Base-by-base conservation (phyloP, 352 stramenopile species). In the Peronospora belbahrii region DNA sequence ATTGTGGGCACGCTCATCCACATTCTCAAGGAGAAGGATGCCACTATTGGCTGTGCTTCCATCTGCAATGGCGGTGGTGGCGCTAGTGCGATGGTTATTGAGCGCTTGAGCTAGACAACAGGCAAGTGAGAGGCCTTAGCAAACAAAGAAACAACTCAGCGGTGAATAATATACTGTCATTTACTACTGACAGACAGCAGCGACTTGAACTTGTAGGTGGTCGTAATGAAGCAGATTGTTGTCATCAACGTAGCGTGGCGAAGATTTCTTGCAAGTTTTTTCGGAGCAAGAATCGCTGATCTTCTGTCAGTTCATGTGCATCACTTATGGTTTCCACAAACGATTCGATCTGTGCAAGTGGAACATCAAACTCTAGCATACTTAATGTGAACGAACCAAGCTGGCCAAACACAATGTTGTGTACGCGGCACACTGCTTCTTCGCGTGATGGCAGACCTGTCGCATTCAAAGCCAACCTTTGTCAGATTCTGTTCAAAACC, bases 1-100 rank as follows among this genome's bases (percentile, higher is more conserved):
- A 98, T 99, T 55, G 79, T 98, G 42, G 94, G 91, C 30, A 95
- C 85, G 38, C 74, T 99, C 13, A 89, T 97, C 51, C 76, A 90
- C 51, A 94, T 98, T 20, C 73, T 99, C 42, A 86, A 96, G 53
- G 79, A 97, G 54, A 94, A 94, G 30, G 93, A 98, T 52, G 94
- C 80, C 13, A 97, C 78, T n/a, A 88, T 98, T 35, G 96, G 96
- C 31, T 95, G 82, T 63, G 96, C 96, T 18, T 95, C 85, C 33
- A 99, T 99, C 52, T 99, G 96, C 67, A 99, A 99, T 69, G 97
- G 97, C 23, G 97, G 97, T 23, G 97, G 96, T 33, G 96, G 96
- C 6, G 96, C 96, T 17, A 96, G 88, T 33, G 95, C 96, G 3
- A 94, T 99, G 59, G 67, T 99, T 33, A 86, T 99, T 45, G 95